Base-by-base conservation (phyloP, 2,329 filamentous ascomycete genomes). In the Cladosporium austrohemisphaericum region DNA sequence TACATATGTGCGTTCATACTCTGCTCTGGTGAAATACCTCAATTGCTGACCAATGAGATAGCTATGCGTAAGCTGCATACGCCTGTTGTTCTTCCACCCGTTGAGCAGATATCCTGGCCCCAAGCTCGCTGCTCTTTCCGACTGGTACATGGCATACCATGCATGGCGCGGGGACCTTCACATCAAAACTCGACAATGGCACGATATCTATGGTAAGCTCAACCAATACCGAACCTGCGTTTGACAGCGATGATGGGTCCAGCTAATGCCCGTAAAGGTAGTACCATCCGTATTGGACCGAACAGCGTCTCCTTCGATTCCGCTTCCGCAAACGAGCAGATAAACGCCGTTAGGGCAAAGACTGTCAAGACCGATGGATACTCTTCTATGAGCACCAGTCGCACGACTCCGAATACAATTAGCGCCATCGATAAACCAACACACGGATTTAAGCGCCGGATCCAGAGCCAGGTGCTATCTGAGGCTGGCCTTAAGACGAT, bases 91-190 rank as follows among this genome's bases (percentile, higher is more conserved):
- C 55, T 69, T 75, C 50, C 68, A 72, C 26, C 72, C 73, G 2
- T 61, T 75, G 0, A 57, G 61, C 19, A 66, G 68, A 31, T 70
- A 69, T 20, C 72, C 72, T 1, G 74, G 73, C 0, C 71, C 73
- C 2, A 60, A 61, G 11, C 26, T 57, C 10, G 43, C 55, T 19
- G 52, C 50, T 18, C 47, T 59, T 25, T 55, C 51, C 31, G 54
- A 35, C 32, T 41, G 11, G 22, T 56, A 19, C 61, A 59, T 10
- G n/a, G 22, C 11, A 40, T 58, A 25, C 16, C 43, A 1, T 50
- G 49, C 7, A 47, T 56, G 14, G 23, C 52, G 9, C 26, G 36
- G 32, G 58, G 61, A 16, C 49, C 22, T 11, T 56, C 61, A 29
- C 28, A 19, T 10, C 19, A 23, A n/a, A 51, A 48, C 11, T 14